Evolutionary conservation across 2,329 filamentous ascomycete species (phyloP), one percentile per base, ranked within the genome.

Genomic region (Penicillium sp.): DNA sequence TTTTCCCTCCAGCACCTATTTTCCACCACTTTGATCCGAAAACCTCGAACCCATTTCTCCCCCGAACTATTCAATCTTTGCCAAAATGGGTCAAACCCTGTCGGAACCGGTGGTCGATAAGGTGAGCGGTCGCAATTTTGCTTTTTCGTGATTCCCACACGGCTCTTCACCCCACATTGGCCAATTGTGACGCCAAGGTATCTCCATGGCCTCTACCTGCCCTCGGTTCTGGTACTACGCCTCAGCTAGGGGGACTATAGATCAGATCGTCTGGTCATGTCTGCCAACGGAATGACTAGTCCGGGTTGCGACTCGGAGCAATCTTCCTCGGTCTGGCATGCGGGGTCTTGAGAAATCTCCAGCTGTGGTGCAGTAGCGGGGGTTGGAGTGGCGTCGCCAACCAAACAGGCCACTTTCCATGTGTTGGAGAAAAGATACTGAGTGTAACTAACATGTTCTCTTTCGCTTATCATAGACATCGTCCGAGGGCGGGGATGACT

Each of bases 31-130:
- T 45, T 18, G 25, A 22, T 25, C 27, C 33, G 33, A 22, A 43
- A 56, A 56, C 52, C 35, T 49, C 46, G 45, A 39, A 41, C 50
- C 50, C 50, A 41, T 28, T 28, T 34, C 43, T 49, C 53, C 49
- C 46, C 46, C 53, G 45, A 57, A 52, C 53, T 50, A 55, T 52
- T 56, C 57, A 55, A 61, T 52, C 43, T 52, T 53, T 57, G 54
- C 47, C 51, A 79, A 70, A 76, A 99, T 99, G 93, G 93, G 93
- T 82, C 93, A 99, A 81, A 99, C 93, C 75, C 86, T 99, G 70
- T 97, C 92, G 68, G 93, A 99, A 80, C 93, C 93, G 67, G 91
- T 99, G 68, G 88, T 95, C 73, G 93, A 97, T 72, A 99, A 99
- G 91, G 93, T 99, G 81, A 72, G 82, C 62, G 40, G 47, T 41